Conservation (phyloP, 1,284 basidiomycete species). For the Schizophyllum amplum region DNA sequence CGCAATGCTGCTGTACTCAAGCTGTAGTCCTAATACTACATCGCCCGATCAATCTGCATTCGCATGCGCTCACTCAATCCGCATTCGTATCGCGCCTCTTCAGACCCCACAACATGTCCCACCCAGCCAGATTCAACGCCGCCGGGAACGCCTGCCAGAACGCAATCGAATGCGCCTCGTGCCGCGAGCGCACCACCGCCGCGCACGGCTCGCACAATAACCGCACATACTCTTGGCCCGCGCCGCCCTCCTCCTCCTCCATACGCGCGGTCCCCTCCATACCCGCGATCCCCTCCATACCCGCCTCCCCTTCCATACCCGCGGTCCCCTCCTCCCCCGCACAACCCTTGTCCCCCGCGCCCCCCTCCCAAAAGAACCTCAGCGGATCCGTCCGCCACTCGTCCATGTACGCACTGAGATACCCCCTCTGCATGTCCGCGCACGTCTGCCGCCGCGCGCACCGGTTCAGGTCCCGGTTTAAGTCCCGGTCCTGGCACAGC, state of each 20-base stretch:
- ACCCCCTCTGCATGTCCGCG: background rate
- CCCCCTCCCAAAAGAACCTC: background rate
- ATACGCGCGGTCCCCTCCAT: too few species aligned
- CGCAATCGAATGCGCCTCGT: constrained; percentile 8
- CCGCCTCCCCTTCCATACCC: too few species aligned
- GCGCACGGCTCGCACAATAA: constrained; percentile 33
- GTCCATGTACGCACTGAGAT: background rate
- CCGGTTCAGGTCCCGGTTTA: too few species aligned
- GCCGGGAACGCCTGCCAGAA: background rate
- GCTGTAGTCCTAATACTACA: too few species aligned
- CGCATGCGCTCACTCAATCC: background rate
- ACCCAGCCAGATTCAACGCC: background rate
- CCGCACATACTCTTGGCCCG: background rate
- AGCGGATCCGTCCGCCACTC: background rate
- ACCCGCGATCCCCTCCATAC: too few species aligned
- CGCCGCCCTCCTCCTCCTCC: too few species aligned
- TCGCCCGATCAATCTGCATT: background rate
- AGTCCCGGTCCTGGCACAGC: background rate
- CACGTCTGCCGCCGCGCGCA: background rate
- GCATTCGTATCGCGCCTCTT: background rate
- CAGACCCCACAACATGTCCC: background rate
- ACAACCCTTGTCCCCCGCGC: background rate
- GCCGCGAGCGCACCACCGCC: constrained; percentile 33
- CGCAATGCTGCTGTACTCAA: too few species aligned
- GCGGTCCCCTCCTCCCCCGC: too few species aligned